A percentile compares a stretch with the other conserved stretches of the same genome.
Conservation (phyloP, 176 grass and related monocot genomes). For the Stipa capillata region DNA sequence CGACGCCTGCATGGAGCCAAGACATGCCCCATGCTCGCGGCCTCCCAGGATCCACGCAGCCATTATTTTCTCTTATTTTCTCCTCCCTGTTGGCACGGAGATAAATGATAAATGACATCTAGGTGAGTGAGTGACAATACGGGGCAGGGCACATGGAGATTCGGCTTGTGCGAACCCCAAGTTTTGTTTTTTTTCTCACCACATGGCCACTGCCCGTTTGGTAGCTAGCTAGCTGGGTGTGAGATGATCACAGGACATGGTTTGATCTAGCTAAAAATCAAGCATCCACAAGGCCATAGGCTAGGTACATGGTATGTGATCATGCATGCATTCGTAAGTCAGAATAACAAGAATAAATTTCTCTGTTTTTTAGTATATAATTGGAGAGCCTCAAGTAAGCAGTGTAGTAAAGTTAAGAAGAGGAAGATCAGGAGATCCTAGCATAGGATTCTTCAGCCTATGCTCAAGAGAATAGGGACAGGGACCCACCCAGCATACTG, state of each 20-base stretch:
- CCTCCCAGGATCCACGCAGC: conserved; percentile 17
- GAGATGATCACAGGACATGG: conserved; percentile 15
- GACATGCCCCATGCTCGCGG: conserved; percentile 48
- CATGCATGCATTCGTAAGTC: background rate
- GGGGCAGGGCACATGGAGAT: conserved; percentile 38
- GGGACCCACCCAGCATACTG: no score
- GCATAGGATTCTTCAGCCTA: conserved; percentile 36
- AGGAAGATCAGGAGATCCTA: background rate
- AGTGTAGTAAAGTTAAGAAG: no score
- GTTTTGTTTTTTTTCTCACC: background rate
- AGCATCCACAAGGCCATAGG: background rate
- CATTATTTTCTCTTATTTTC: no score
- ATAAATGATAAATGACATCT: no score
- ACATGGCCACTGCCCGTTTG: conserved; percentile 24
- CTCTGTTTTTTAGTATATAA: background rate
- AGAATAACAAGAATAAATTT: background rate
- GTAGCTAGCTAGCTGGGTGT: background rate
- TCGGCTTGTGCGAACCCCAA: background rate
- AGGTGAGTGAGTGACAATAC: background rate
- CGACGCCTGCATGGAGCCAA: conserved; percentile 25
- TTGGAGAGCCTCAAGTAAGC: no score
- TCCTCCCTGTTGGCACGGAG: no score
- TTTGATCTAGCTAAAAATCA: background rate
- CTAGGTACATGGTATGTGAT: conserved; percentile 3
- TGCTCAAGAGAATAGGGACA: background rate